Evolutionary conservation across 768 basidiomycete species (phyloP), one percentile per base, ranked within the genome.

Genomic region (Tricholoma sp.): DNA sequence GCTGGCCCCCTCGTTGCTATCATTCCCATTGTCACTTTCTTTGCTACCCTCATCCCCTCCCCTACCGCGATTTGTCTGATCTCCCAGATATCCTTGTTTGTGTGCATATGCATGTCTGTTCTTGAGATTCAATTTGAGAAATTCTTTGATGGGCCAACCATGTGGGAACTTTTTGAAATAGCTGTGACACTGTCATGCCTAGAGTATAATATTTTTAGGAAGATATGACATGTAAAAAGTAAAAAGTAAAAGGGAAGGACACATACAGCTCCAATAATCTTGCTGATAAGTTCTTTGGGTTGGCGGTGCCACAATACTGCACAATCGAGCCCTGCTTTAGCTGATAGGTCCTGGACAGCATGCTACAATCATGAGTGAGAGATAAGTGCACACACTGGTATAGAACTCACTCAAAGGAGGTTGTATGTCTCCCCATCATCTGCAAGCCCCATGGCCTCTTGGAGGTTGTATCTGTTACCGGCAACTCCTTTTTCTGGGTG

Each of bases 111-210:
- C 55, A 16, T 31, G 49, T 34, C 34, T 46, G 46, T 56, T 56
- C 55, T 56, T 56, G 29, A 50, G 39, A 27, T 50, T 47, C 3
- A 32, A n/a, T 46, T 56, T 56, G 49, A 50, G 27, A 21, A 56
- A 50, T 37, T 56, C 55, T 41, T 56, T 19, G 29, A 56, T 56
- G 29, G 47, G 46, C 55, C 55, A 50, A 32, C 43, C 54, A 31
- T 55, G 54, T 45, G 43, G 43, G 8, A 46, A 46, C 43, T 46
- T 46, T 16, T 46, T 46, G 43, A 46, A 46, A 46, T 46, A 45
- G 41, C 41, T 45, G 31, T 55, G 54, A 19, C 29, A 12, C 54
- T 55, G 39, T 31, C 54, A 10, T 31, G 54, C 54, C 54, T 55
- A 46, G 19, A 45, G 31, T 31, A 35, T 49, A 31, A 29, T 46